Evolutionary conservation across 805 yeast genomes (phyloP).

Genomic region (Lachancea cidri): DNA sequence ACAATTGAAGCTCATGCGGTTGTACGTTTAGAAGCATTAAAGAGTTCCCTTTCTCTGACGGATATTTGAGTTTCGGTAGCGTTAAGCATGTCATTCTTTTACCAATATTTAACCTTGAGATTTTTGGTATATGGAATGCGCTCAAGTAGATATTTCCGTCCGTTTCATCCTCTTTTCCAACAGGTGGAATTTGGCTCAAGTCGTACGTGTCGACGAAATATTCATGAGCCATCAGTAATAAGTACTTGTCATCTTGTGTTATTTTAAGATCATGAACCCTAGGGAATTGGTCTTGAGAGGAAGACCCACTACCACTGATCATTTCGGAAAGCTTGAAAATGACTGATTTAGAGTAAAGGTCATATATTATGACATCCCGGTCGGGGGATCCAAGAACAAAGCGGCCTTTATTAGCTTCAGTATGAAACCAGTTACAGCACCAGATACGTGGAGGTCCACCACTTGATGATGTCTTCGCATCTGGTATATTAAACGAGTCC

Average conservation of each 20-base stretch:
- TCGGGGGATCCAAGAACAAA: conserved; percentile 78
- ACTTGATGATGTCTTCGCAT: conserved; percentile 4
- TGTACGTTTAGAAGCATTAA: conserved; percentile 58
- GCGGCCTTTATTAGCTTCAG: conserved; percentile 34
- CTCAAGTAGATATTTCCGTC: conserved; percentile 1
- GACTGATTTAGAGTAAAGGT: conserved; percentile 24
- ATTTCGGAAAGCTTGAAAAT: conserved; percentile 28
- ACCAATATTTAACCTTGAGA: conserved; percentile 45
- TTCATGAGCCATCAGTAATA: conserved; percentile 63
- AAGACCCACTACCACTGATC: conserved; percentile 20
- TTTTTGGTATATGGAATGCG: conserved; percentile 30
- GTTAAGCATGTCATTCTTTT: conserved; percentile 62
- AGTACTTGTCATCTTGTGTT: conserved; percentile 53
- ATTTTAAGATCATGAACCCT: conserved; percentile 67
- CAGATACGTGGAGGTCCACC: conserved; percentile 35
- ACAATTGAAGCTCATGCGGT: conserved; percentile 73
- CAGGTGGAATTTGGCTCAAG: conserved; percentile 30
- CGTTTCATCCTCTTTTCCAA: conserved; percentile 1
- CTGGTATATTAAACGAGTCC: conserved; percentile 22
- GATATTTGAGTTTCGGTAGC: conserved; percentile 35
- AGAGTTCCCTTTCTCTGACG: conserved; percentile 9
- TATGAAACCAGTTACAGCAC: conserved; percentile 69
- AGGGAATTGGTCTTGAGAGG: conserved; percentile 31
- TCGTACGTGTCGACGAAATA: conserved; percentile 58
- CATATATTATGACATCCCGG: conserved; percentile 50